Base-by-base conservation (phyloP, 768 basidiomycete genomes). In the Suillus lakei region DNA sequence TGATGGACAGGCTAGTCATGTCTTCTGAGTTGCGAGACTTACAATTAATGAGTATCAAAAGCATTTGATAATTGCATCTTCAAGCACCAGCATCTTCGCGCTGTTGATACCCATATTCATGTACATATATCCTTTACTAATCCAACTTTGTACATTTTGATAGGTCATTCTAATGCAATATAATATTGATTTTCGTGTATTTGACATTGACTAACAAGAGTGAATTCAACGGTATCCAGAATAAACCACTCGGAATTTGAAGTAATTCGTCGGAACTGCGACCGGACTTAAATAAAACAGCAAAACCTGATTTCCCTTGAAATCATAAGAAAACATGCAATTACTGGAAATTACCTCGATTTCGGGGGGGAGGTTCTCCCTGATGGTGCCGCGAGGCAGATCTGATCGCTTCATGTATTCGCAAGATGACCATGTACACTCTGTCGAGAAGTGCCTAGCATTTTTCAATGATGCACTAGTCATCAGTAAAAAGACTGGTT, bases 351-450 rank as follows among this genome's bases (percentile, higher is more conserved):
- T n/a, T 46, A 46, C n/a, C 44, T 46, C n/a, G 5, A 46, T 46
- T 46, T n/a, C 10, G 3, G 0, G 81, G 81, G 38, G 63, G 62
- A 51, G 77, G 75, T 30, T 76, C 69, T 41, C 44, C 44, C n/a
- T 46, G 44, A 44, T n/a, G n/a, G n/a, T n/a, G n/a, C n/a, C n/a
- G n/a, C n/a, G n/a, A n/a, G n/a, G n/a, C n/a, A n/a, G n/a, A n/a
- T n/a, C n/a, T n/a, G n/a, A n/a, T n/a, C n/a, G n/a, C n/a, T n/a
- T n/a, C n/a, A n/a, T n/a, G n/a, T n/a, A n/a, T n/a, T n/a, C n/a
- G n/a, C n/a, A n/a, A n/a, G n/a, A n/a, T n/a, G n/a, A n/a, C n/a
- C n/a, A n/a, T n/a, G n/a, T n/a, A n/a, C n/a, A n/a, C n/a, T n/a
- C n/a, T n/a, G n/a, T n/a, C n/a, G n/a, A n/a, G n/a, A n/a, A n/a